Base-by-base conservation (phyloP, 208 protist species). In the Trypanosoma rangeli region DNA sequence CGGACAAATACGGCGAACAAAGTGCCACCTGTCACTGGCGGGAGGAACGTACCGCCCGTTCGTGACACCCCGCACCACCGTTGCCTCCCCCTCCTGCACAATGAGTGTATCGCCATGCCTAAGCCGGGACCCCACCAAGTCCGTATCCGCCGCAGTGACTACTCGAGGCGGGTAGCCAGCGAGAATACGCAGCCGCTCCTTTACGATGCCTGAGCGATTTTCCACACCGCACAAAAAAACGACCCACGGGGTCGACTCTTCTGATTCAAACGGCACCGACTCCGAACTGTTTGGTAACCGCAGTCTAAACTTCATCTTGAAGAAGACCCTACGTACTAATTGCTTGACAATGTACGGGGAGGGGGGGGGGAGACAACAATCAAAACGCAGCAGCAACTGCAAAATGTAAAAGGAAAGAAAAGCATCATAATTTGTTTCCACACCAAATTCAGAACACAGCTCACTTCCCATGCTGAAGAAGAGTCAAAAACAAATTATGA, bases 1-100 rank as follows among this genome's bases (percentile, higher is more conserved):
- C 1, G 94, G 91, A 52, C 96, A 95, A 22, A 82, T 68, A 16
- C 96, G 92, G 22, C 94, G 89, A 0, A 80, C 87, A 73, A 98
- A 95, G 78, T 92, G 86, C 22, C 84, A 87, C 31, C 64, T 75
- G 49, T 95, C 85, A 9, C 78, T 73, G 0, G 82, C 74, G 18
- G 91, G 90, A 1, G 86, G 91, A n/a, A 96, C 78, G 68, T 97
- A 97, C 28, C 78, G 79, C 44, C 87, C 78, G 3, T 76, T 84
- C 0, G 62, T 90, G 28, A 84, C 76, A 10, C 82, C 87, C 29
- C 80, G 59, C 12, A 82, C 62, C 53, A 94, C 93, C 0, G 46
- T 70, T 7, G 82, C 87, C 68, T 89, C 83, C 13, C 90, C 90
- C n/a, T 88, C 82, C 66, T 96, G 88, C 24, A 96, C 61, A 64